Evolutionary conservation across 176 grass and related monocot species (phyloP), one percentile per base, ranked within the genome.

Genomic region (Cymbopogon citratus): DNA sequence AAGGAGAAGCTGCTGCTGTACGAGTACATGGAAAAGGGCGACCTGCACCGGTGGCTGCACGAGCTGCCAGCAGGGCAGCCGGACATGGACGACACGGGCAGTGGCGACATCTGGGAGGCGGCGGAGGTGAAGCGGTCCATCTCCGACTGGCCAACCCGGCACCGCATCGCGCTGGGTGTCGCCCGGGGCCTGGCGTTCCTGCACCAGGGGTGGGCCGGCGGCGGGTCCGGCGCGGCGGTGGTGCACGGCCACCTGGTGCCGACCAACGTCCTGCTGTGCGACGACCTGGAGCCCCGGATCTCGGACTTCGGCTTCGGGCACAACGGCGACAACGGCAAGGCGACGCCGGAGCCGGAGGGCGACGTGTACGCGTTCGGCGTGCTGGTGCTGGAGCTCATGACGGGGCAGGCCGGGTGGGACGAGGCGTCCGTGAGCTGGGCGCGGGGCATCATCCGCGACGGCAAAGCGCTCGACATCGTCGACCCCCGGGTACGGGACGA

Each of bases 1-100:
- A 89, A 76, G 33, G 88, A 99, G 73, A 95, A 91, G 87, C 87
- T 99, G 45, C 60, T 95, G 1, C 73, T 99, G 15, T 99, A 95
- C 76, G 93, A 99, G 83, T 99, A 99, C 80, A 93, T 99, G 91
- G 91, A 99, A 85, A 95, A 85, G 39, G 96, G 93, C 54, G 96
- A 99, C 40, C 91, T 99, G 12, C 96, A 99, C 69, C 87, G 87
- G 49, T 99, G 96, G 96, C 91, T 99, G 23, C 96, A 99, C 65
- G 96, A 99, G 85, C 87, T 99, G 29, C 96, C 96, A 0, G 83
- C 85, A 0, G 93, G 93, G 18, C 63, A 41, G 54, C 92, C 96
- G 3, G 85, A 91, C 60, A 83, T 83, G 72, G 96, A 95, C 34
- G 91, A 95, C 63, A 24, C 57, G 18, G 59, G 83, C 9, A 48